Base-by-base conservation (phyloP, 2,329 filamentous ascomycete genomes). In the Aphanocladium album region DNA sequence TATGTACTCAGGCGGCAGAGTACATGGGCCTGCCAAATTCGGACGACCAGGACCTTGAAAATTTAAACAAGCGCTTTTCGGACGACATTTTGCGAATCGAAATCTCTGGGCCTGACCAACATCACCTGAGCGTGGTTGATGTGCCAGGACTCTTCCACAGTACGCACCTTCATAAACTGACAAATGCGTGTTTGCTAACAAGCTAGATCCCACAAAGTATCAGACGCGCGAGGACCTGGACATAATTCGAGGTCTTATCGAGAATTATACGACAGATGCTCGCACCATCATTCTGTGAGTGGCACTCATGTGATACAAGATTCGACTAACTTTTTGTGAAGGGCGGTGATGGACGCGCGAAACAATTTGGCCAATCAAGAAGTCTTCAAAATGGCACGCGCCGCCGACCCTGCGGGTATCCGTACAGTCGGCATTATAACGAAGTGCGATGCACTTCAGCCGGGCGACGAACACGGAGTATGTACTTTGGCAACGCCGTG, bases 301-400 rank as follows among this genome's bases (percentile, higher is more conserved):
- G 27, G 30, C 39, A 23, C 5, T 11, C 7, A 27, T 19, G 37
- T 27, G 37, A 41, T 27, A 9, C 35, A n/a, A 21, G 14, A 43
- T 27, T 45, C 23, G 12, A 21, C 52, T 55, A 39, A 55, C 52
- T 2, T 55, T 23, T 16, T 25, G 17, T 17, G 33, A n/a, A 55
- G 37, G 35, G 52, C 52, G 35, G 52, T 55, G 2, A 55, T 55
- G 37, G 52, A 55, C 19, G 52, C 52, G 25, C 52, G 37, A n/a
- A 55, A 55, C 52, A 55, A 55, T n/a, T 33, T 55, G 37, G 52
- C 52, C 37, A 55, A 55, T 14, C 37, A 55, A 17, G 52, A 55
- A 45, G 52, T 55, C 52, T 55, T 55, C 19, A 55, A 55, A 33
- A 55, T 55, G 35, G 52, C 52, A 39, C 37, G 52, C 25, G 52